Conservation (phyloP, 768 basidiomycete genomes). For the Wakefieldia striispora region DNA sequence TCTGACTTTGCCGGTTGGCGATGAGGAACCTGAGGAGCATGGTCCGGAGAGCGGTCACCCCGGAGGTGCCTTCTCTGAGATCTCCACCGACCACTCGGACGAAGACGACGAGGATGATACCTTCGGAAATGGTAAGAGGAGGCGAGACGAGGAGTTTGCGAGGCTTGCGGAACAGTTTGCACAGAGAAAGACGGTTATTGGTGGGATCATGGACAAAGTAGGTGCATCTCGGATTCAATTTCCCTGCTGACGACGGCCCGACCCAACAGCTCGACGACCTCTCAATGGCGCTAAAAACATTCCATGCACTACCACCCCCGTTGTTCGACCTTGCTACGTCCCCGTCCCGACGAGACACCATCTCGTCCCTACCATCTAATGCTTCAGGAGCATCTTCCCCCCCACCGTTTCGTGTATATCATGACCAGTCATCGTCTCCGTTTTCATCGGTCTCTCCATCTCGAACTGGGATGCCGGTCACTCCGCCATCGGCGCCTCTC, state of each 20-base stretch:
- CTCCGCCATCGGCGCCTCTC: background rate
- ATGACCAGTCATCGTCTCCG: constrained; percentile 1
- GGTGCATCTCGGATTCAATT: background rate
- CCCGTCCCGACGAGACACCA: constrained; percentile 30
- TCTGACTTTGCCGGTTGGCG: constrained; percentile 34
- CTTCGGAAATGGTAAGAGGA: constrained; percentile 52
- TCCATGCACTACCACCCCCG: constrained; percentile 44
- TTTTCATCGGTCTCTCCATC: constrained; percentile 7
- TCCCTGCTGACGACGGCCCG: background rate
- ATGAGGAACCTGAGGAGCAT: constrained; percentile 24
- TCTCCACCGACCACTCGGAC: constrained; percentile 31
- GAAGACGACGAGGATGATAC: constrained; percentile 42
- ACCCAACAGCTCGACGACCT: constrained; percentile 28
- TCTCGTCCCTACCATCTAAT: constrained; percentile 26
- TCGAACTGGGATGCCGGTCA: background rate
- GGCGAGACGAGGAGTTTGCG: constrained; percentile 66
- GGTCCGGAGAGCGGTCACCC: constrained; percentile 6
- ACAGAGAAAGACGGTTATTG: constrained; percentile 65
- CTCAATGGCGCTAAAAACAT: constrained; percentile 37
- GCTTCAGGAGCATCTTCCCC: constrained; percentile 18
- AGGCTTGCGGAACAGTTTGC: constrained; percentile 66
- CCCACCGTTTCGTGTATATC: constrained; percentile 2
- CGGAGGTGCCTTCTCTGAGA: constrained; percentile 20
- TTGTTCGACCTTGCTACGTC: constrained; percentile 32
- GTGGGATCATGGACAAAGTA: constrained; percentile 74